A percentile compares a stretch with the other conserved stretches of the same genome.
Conservation (phyloP, 2,329 filamentous ascomycete species). For the Talaromyces sp. region DNA sequence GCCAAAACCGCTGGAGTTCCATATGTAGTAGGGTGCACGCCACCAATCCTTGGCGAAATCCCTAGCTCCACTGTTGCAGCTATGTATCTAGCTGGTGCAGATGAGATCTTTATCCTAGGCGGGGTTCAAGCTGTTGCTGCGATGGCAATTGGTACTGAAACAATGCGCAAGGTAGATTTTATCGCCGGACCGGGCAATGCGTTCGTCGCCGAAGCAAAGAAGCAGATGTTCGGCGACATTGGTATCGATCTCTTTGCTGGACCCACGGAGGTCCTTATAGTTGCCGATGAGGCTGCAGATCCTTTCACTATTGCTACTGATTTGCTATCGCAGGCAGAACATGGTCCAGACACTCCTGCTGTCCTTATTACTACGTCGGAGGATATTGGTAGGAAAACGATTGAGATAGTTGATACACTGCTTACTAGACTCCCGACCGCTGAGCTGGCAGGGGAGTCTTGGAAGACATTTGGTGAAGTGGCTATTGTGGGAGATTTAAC, state of each 20-base stretch:
- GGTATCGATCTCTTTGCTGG: constrained; percentile 54
- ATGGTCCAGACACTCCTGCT: constrained; percentile 50
- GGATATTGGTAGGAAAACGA: not conserved
- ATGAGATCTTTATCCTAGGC: constrained; percentile 49
- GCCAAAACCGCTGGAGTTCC: constrained; percentile 51
- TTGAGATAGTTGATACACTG: too few species aligned
- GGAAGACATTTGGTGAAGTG: too few species aligned
- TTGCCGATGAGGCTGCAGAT: constrained; percentile 46
- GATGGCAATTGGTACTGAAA: constrained; percentile 50
- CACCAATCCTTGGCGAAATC: constrained; percentile 47
- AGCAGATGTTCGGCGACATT: constrained; percentile 50
- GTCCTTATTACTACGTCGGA: constrained; percentile 47
- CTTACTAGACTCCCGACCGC: too few species aligned
- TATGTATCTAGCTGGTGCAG: constrained; percentile 47
- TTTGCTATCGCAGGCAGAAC: constrained; percentile 48
- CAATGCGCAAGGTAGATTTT: constrained; percentile 48
- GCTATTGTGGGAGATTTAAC: too few species aligned
- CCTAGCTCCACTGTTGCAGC: constrained; percentile 49
- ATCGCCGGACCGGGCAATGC: constrained; percentile 53
- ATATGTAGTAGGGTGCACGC: constrained; percentile 49
- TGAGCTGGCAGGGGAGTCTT: too few species aligned
- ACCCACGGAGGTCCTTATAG: constrained; percentile 50
- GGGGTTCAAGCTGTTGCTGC: constrained; percentile 51
- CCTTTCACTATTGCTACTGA: constrained; percentile 45
- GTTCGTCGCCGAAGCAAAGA: constrained; percentile 53